Percentiles rank a stretch among this genome's conserved stretches.
Conservation (phyloP, 2,329 filamentous ascomycete genomes). For the Zalaria obscura region DNA sequence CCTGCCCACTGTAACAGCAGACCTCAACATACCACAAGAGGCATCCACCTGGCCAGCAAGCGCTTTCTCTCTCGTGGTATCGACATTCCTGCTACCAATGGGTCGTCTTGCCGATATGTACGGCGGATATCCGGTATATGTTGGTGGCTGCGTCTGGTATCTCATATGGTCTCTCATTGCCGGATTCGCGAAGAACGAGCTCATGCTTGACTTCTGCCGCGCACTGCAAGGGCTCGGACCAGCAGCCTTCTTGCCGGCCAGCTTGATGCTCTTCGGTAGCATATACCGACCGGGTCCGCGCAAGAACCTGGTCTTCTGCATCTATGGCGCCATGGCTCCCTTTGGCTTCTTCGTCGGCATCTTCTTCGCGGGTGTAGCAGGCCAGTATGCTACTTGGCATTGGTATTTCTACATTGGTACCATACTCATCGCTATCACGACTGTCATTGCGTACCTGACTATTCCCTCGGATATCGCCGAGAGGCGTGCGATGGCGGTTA, state of each 20-base stretch:
- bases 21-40: constrained; percentile 52
- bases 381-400: constrained; percentile 41
- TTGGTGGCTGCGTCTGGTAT: constrained; percentile 38
- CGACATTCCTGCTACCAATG: constrained; percentile 35
- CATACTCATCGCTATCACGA: constrained; percentile 34
- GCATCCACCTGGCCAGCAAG: constrained; percentile 42
- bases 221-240: constrained; percentile 22
- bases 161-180: constrained; percentile 17
- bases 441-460: constrained; percentile 29
- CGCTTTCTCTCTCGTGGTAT: constrained; percentile 35
- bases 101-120: constrained; percentile 39
- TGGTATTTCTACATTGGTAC: constrained; percentile 58
- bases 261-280: constrained; percentile 18
- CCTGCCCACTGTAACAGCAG: constrained; percentile 47
- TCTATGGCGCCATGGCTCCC: constrained; percentile 37
- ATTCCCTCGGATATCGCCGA: constrained; percentile 34
- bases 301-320: constrained; percentile 21
- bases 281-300: constrained; percentile 21
- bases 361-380: constrained; percentile 47
- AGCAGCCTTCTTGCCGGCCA: constrained; percentile 19
- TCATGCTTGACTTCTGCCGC: constrained; percentile 21
- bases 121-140: constrained; percentile 47
- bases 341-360: constrained; percentile 48
- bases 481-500: constrained; percentile 23
- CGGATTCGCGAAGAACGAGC: constrained; percentile 16